phyloP scores from a whole-genome alignment of 139 green algal species.

The Volvox reticuliferus region DNA sequence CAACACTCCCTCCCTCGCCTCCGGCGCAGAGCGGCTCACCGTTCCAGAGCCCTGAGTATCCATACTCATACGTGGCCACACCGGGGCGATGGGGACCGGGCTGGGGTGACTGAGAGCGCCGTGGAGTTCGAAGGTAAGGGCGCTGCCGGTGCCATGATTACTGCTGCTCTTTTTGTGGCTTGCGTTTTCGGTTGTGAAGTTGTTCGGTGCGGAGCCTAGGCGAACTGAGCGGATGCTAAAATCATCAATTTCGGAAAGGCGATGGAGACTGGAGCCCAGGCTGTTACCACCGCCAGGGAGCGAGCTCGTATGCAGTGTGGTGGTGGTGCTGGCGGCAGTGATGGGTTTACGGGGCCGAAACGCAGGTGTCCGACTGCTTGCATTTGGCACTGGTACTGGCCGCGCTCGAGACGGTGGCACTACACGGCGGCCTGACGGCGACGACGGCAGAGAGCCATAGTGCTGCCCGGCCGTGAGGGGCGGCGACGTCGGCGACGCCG shows the following conservation, averaged over 20 bases:
- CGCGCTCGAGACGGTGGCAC: not conserved
- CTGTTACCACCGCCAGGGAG: not conserved
- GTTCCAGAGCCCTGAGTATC: not conserved
- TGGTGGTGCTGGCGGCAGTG: not conserved
- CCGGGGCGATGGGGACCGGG: not conserved
- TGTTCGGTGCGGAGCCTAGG: too few relatives aligned
- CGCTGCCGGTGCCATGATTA: not conserved
- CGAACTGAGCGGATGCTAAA: too few relatives aligned
- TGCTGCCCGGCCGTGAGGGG: not conserved
- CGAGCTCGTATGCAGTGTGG: not conserved
- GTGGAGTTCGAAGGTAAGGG: not conserved
- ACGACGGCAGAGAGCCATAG: not conserved
- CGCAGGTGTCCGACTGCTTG: slow-evolving; percentile 10
- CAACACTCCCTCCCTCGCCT: not conserved
- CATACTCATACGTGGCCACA: slow-evolving; percentile 11
- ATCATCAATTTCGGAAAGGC: not conserved
- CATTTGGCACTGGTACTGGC: slow-evolving; percentile 28
- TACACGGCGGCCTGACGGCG: not conserved
- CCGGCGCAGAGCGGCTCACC: not conserved
- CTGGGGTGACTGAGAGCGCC: slow-evolving; percentile 16
- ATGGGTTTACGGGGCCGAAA: slow-evolving; percentile 11
- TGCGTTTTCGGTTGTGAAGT: too few relatives aligned
- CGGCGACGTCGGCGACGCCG: not conserved
- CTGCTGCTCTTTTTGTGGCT: too few relatives aligned
- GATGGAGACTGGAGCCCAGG: not conserved